These are phyloP conservation scores for Fibroporia radiculosa DNA, from an alignment of 768 basidiomycete genomes.

Conservation along the genomic window DNA sequence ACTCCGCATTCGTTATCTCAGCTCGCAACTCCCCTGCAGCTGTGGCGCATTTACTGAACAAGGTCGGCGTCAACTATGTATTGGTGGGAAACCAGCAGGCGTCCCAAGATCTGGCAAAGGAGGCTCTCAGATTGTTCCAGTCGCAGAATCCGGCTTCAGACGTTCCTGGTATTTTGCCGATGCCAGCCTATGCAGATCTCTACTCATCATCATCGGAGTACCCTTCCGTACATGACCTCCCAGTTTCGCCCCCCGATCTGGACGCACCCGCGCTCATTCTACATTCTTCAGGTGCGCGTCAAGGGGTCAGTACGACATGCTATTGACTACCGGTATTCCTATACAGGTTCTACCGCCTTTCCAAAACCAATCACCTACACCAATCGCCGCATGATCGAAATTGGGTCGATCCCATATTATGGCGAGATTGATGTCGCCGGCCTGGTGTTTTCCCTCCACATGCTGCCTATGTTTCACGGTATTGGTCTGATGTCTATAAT, in stretches of 20 bases:
- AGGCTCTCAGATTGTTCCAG: conserved; percentile 13
- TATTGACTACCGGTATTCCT: background rate
- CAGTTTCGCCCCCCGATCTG: background rate
- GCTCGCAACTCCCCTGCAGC: conserved; percentile 24
- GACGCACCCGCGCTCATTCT: conserved; percentile 9
- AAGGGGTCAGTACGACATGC: background rate
- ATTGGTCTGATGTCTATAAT: conserved; percentile 2
- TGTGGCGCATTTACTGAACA: conserved; percentile 23
- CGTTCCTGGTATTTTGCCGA: conserved; percentile 1
- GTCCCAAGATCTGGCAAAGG: conserved; percentile 14
- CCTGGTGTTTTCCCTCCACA: background rate
- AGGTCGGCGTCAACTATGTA: conserved; percentile 15
- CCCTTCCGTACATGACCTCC: conserved; percentile 4
- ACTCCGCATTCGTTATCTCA: conserved; percentile 25
- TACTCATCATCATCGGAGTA: background rate
- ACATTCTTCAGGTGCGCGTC: conserved; percentile 14
- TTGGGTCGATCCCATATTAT: conserved; percentile 6
- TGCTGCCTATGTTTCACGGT: conserved; percentile 3
- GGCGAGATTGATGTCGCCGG: conserved; percentile 2
- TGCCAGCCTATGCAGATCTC: conserved; percentile 13
- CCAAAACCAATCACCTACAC: conserved; percentile 14
- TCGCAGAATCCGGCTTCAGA: background rate
- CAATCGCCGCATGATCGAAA: conserved; percentile 11
- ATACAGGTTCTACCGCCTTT: conserved; percentile 13
- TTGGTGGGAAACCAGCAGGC: conserved; percentile 22